phyloP scores from a whole-genome alignment of 1,284 basidiomycete species.

The Ustilago crameri region DNA sequence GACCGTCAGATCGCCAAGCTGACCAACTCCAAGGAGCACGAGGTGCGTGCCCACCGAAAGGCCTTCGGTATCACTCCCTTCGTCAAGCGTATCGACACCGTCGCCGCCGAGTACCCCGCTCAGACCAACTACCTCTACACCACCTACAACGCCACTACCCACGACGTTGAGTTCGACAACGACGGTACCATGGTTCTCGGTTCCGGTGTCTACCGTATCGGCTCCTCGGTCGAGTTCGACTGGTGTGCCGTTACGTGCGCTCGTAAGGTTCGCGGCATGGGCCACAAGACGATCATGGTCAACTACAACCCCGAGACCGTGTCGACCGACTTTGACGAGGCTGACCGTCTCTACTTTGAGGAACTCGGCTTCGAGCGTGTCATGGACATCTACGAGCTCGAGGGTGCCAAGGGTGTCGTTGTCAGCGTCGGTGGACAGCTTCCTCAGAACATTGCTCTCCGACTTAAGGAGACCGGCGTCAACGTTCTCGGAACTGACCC shows the following conservation, averaged over 20 bases:
- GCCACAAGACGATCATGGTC: constrained; percentile 97
- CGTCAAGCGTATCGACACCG: constrained; percentile 98
- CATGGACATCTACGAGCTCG: constrained; percentile 99
- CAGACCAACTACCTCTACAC: constrained; percentile 99
- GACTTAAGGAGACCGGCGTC: constrained; percentile 88
- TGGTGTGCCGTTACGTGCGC: constrained; percentile 99
- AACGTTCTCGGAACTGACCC: constrained; percentile 97
- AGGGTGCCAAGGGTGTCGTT: constrained; percentile 89
- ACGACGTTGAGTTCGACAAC: constrained; percentile 96
- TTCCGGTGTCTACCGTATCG: constrained; percentile 97
- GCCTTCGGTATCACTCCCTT: constrained; percentile 89
- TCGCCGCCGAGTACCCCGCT: constrained; percentile 98
- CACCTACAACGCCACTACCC: constrained; percentile 95
- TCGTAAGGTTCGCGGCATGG: constrained; percentile 87
- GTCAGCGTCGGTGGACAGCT: constrained; percentile 91
- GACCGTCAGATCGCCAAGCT: constrained; percentile 90
- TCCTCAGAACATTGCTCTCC: constrained; percentile 94
- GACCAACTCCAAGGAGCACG: constrained; percentile 75
- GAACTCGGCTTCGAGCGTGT: constrained; percentile 97
- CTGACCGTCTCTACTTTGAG: constrained; percentile 97
- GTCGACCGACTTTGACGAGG: constrained; percentile 99
- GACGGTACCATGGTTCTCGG: constrained; percentile 99
- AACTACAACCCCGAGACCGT: constrained; percentile 99
- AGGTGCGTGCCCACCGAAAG: constrained; percentile 87
- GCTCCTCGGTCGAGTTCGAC: constrained; percentile 98